Evolutionary conservation across 2,329 filamentous ascomycete genomes (phyloP).

Genomic region (Botrytis galanthina): DNA sequence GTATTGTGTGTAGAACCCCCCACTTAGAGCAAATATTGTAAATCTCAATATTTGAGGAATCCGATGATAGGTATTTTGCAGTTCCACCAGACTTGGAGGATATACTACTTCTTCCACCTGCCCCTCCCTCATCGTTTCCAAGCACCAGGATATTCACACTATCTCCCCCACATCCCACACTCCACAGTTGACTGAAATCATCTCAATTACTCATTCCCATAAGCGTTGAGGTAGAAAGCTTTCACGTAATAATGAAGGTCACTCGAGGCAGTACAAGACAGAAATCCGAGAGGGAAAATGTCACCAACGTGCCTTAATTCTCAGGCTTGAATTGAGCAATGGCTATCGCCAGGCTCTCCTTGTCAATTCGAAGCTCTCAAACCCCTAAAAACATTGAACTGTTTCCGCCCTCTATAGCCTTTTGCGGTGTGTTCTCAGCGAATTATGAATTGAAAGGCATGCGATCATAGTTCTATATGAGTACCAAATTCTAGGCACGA

Average conservation of each 20-base stretch:
- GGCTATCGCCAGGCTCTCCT: not conserved
- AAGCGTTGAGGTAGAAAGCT: not conserved
- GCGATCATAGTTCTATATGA: not conserved
- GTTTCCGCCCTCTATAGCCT: not conserved
- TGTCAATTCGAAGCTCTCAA: not conserved
- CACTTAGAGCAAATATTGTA: not conserved
- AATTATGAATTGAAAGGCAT: slow-evolving; percentile 1
- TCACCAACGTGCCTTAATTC: not conserved
- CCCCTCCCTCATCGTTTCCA: not conserved
- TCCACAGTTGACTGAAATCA: not conserved
- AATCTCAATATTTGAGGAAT: not conserved
- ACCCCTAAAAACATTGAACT: not conserved
- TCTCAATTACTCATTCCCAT: not conserved
- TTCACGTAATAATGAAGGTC: not conserved
- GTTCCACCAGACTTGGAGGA: not conserved
- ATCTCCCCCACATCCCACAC: not conserved
- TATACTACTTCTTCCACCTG: slow-evolving; percentile 1
- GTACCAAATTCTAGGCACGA: slow-evolving; percentile 4
- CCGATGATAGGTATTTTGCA: not conserved
- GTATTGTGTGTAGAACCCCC: not conserved
- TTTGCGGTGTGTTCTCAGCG: not conserved
- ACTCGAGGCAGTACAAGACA: not conserved
- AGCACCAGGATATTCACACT: not conserved
- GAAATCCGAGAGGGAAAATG: not conserved
- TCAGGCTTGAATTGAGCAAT: not conserved